Percentiles rank a stretch among this genome's conserved stretches.
Evolutionary conservation across 371 early-diverging fungal genomes (phyloP).

Genomic region (Homolaphlyctis polyrhiza): DNA sequence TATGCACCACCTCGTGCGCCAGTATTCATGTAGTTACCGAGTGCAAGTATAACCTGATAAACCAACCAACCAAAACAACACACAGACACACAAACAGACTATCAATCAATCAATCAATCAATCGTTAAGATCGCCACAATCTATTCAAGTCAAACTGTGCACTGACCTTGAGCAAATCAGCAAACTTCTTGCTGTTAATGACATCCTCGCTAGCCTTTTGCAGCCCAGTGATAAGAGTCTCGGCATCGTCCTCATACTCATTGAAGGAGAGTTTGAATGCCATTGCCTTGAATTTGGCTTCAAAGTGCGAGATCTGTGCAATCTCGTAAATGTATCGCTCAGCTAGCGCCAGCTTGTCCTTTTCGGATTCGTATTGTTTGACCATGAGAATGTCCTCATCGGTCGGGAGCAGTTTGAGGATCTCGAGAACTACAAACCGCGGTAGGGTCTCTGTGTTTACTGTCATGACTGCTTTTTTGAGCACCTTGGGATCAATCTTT

Average conservation of each 20-base stretch:
- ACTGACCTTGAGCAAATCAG: constrained; percentile 36
- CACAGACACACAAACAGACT: neutral
- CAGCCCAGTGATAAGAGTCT: constrained; percentile 26
- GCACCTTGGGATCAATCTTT: constrained; percentile 28
- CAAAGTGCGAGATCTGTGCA: constrained; percentile 29
- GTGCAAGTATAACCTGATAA: constrained; percentile 38
- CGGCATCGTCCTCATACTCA: constrained; percentile 39
- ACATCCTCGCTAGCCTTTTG: constrained; percentile 34
- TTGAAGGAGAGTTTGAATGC: constrained; percentile 26
- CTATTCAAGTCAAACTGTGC: neutral
- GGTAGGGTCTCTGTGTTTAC: constrained; percentile 30
- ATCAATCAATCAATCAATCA: too few relatives aligned
- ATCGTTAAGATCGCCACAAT: neutral
- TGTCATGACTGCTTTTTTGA: constrained; percentile 30
- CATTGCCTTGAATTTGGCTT: constrained; percentile 39
- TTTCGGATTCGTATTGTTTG: constrained; percentile 27
- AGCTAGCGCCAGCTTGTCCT: constrained; percentile 37
- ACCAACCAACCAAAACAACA: neutral
- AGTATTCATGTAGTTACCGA: constrained; percentile 52
- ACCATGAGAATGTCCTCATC: constrained; percentile 39
- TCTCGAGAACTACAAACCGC: constrained; percentile 29
- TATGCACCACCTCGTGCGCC: constrained; percentile 53
- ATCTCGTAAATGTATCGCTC: constrained; percentile 42
- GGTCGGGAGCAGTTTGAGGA: constrained; percentile 44
- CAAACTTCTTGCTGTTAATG: constrained; percentile 34